Evolutionary conservation across 192 early-diverging fungal genomes (phyloP), one percentile per base, ranked within the genome.

Genomic region (Coemansia sp.): DNA sequence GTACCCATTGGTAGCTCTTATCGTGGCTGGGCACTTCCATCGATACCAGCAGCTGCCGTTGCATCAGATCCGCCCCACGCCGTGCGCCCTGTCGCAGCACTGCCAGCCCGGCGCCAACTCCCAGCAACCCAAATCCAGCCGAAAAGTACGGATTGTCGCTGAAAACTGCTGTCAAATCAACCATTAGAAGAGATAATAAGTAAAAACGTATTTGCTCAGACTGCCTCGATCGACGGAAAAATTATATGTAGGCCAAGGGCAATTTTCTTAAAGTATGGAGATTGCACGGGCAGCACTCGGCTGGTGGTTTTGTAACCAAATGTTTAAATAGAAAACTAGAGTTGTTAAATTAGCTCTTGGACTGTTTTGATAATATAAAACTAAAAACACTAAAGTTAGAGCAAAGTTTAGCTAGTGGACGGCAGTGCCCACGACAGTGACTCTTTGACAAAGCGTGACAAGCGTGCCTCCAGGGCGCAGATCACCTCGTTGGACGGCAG

Each of bases 11-110:
- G 79, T 97, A 97, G 37, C 89, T 89, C 60, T 92, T 91, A 73
- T 98, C 96, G 67, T 96, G 94, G 67, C 86, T 89, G 9, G 93
- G 93, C 51, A 98, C 96, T 69, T 98, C 96, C 52, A 98, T 85
- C 4, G 94, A 89, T 7, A 94, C 93, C 10, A 98, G 79, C 10
- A 97, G 71, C 39, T 91, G 85, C 19, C 95, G 88, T 47, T 88
- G 86, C 17, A 88, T 73, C 11, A 94, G 64, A 53, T 87, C 84
- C 12, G 87, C 85, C 15, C 89, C 90, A 4, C 90, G 82, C 1
- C 85, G 74, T 0, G 89, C 75, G 21, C 89, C 92, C 66, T 89
- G 84, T 21, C 91, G 84, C 14, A 96, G 76, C 5, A 94, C 73
- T 0, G 93, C 90, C 27, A 96, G 67, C 17, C 85, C 89, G 4